phyloP scores from a whole-genome alignment of 2,329 filamentous ascomycete genomes.

The Fusarium vanettenii region DNA sequence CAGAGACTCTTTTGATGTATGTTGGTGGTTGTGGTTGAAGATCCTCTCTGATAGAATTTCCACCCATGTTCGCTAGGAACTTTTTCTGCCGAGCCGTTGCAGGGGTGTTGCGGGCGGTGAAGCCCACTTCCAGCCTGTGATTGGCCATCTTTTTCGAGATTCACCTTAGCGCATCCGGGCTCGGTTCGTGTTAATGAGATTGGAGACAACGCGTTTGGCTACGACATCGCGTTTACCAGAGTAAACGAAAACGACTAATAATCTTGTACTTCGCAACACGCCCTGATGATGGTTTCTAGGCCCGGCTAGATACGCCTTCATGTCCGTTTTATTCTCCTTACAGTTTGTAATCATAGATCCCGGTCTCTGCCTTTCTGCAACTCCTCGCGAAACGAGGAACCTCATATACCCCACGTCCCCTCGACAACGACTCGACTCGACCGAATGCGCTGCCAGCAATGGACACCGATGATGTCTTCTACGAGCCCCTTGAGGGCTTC shows the following conservation, averaged over 20 bases:
- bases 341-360: background rate
- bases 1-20: conserved; percentile 5
- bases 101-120: conserved; percentile 38
- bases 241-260: conserved; percentile 15
- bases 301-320: background rate
- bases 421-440: conserved; percentile 12
- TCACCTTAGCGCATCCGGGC: conserved; percentile 4
- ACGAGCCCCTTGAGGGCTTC: conserved; percentile 12
- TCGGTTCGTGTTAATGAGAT: conserved; percentile 25
- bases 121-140: background rate
- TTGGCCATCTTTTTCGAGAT: conserved; percentile 22
- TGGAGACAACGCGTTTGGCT: conserved; percentile 31
- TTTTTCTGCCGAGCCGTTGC: conserved; percentile 44
- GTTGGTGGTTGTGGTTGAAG: background rate
- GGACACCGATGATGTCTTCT: conserved; percentile 21
- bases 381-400: background rate
- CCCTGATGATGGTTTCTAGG: conserved; percentile 4
- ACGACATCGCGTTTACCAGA: conserved; percentile 34
- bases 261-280: background rate
- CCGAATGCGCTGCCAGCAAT: conserved; percentile 19
- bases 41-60: conserved; percentile 20
- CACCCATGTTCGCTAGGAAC: conserved; percentile 19
- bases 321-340: background rate
- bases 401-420: conserved; percentile 5
- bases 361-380: background rate